These are phyloP conservation scores for Purpureocillium lavendulum DNA, from an alignment of 2,329 filamentous ascomycete genomes.

Conservation along the genomic window DNA sequence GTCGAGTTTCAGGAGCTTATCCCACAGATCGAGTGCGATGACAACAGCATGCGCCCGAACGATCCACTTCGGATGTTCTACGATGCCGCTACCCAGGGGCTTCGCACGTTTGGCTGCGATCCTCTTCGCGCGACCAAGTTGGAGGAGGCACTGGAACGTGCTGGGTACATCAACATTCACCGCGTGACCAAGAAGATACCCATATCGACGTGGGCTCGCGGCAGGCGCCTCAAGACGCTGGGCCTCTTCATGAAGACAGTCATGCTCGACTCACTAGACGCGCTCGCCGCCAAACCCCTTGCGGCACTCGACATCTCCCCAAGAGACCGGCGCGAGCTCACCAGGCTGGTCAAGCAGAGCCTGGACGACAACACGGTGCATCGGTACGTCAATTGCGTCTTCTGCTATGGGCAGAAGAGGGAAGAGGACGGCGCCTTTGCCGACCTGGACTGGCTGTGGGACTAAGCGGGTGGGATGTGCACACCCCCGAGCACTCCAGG, in stretches of 20 bases:
- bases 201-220: constrained; percentile 35
- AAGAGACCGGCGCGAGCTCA: constrained; percentile 24
- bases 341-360: constrained; percentile 20
- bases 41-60: constrained; percentile 32
- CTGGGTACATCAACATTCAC: constrained; percentile 36
- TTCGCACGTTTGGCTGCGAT: constrained; percentile 29
- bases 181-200: constrained; percentile 34
- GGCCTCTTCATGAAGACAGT: constrained; percentile 36
- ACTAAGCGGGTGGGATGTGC: no score
- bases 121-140: constrained; percentile 25
- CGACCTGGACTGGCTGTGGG: no score
- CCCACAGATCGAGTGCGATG: constrained; percentile 31
- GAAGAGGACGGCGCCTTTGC: neutral
- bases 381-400: constrained; percentile 33
- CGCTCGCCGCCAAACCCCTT: constrained; percentile 32
- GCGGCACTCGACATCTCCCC: constrained; percentile 25
- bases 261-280: constrained; percentile 31
- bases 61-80: constrained; percentile 26
- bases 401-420: constrained; percentile 35
- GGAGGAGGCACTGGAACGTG: constrained; percentile 23
- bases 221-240: constrained; percentile 29
- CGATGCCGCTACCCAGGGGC: constrained; percentile 20
- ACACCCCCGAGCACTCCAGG: neutral
- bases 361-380: constrained; percentile 27
- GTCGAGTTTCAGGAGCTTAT: constrained; percentile 41